Conservation (phyloP, 139 green algal genomes). For the Pseudopediastrum boryanum region DNA sequence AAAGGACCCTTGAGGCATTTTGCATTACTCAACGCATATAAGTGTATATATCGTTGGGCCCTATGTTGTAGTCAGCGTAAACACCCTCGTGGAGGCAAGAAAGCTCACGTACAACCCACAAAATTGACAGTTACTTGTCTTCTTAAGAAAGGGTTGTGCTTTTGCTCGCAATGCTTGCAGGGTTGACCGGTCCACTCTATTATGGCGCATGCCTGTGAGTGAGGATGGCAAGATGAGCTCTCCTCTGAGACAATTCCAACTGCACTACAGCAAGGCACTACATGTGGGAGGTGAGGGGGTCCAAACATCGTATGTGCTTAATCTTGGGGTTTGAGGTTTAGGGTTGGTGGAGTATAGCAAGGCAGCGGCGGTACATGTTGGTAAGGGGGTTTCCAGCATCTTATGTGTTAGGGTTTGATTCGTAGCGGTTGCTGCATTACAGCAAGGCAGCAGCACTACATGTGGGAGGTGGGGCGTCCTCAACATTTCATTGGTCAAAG, state of each 20-base stretch:
- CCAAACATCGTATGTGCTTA: too few species aligned
- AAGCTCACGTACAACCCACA: background rate
- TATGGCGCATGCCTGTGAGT: constrained; percentile 51
- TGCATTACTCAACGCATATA: background rate
- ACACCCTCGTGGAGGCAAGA: constrained; percentile 10
- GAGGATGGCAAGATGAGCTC: constrained; percentile 38
- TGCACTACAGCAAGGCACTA: constrained; percentile 52
- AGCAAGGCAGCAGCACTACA: background rate
- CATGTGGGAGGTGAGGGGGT: constrained; percentile 42
- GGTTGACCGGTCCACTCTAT: constrained; percentile 38
- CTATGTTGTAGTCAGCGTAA: background rate
- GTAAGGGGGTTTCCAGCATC: background rate
- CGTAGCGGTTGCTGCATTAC: background rate
- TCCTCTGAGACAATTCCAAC: constrained; percentile 42
- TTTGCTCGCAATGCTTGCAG: too few species aligned
- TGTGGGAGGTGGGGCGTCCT: too few species aligned
- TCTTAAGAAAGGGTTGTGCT: background rate
- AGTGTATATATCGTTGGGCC: background rate
- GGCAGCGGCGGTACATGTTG: background rate
- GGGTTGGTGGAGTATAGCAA: background rate
- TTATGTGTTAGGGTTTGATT: background rate
- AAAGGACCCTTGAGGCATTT: too few species aligned
- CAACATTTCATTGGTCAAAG: too few species aligned
- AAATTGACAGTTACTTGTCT: background rate
- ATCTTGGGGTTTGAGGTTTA: background rate